These are phyloP conservation scores for Helicostylum pulchrum DNA, from an alignment of 192 early-diverging fungal genomes.

Conservation along the genomic window DNA sequence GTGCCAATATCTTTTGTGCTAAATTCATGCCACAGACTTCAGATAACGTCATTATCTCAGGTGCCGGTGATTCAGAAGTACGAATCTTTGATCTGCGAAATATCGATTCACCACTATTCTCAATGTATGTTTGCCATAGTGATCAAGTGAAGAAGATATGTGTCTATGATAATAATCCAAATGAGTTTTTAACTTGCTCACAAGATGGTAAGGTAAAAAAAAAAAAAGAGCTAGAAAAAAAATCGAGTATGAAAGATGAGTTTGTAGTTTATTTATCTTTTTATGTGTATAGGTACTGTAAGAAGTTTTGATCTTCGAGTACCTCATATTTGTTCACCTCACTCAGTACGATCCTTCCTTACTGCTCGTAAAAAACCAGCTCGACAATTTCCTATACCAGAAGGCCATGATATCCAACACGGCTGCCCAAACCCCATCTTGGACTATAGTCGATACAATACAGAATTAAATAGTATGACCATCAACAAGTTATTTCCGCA, in stretches of 20 bases:
- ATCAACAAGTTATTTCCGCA: conserved; percentile 45
- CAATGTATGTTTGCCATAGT: conserved; percentile 49
- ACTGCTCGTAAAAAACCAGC: conserved; percentile 6
- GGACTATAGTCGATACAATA: conserved; percentile 42
- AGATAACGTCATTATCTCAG: conserved; percentile 58
- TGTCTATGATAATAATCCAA: conserved; percentile 41
- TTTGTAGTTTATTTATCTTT: not conserved
- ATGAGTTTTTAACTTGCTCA: conserved; percentile 56
- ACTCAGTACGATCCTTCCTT: conserved; percentile 9
- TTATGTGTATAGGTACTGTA: conserved; percentile 22
- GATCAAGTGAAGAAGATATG: conserved; percentile 51
- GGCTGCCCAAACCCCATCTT: conserved; percentile 38
- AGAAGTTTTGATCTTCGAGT: conserved; percentile 57
- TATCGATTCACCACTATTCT: not conserved
- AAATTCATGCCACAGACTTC: conserved; percentile 61
- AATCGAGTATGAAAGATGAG: no score
- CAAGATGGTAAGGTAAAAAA: conserved; percentile 44
- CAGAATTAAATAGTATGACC: conserved; percentile 50
- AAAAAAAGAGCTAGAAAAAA: no score
- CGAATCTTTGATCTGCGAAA: conserved; percentile 33
- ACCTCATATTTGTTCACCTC: conserved; percentile 30
- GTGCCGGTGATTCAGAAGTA: conserved; percentile 54
- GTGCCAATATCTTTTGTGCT: conserved; percentile 75
- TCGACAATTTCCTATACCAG: not conserved
- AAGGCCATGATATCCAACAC: not conserved